Conservation (phyloP, 2,329 filamentous ascomycete genomes). For the Xylariaceae sp. region DNA sequence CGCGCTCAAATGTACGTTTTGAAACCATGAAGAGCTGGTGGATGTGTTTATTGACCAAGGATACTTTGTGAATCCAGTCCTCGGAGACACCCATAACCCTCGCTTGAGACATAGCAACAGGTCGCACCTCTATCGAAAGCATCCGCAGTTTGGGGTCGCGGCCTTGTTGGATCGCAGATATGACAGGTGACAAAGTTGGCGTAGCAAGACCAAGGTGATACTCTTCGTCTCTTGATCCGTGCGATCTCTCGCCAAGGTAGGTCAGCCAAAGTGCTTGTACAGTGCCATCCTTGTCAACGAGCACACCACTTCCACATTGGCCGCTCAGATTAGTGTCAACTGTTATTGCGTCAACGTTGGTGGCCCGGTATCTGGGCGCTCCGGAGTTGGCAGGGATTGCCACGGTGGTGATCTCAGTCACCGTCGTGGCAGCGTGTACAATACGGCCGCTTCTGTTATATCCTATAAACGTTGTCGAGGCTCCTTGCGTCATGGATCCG, state of each 20-base stretch:
- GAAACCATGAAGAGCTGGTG: conserved; percentile 99
- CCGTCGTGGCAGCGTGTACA: conserved; percentile 89
- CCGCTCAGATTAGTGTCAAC: conserved; percentile 90
- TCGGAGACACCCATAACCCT: conserved; percentile 96
- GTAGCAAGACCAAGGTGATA: conserved; percentile 94
- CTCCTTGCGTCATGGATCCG: conserved; percentile 85
- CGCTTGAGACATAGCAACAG: conserved; percentile 95
- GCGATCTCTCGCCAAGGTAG: conserved; percentile 88
- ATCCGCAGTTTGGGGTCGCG: conserved; percentile 82
- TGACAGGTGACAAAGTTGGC: conserved; percentile 84
- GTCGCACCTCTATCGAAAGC: conserved; percentile 89
- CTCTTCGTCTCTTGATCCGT: conserved; percentile 86
- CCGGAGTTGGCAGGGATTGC: conserved; percentile 92
- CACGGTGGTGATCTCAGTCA: conserved; percentile 96
- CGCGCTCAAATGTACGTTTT: conserved; percentile 75
- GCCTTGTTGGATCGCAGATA: conserved; percentile 81
- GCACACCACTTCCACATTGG: conserved; percentile 91
- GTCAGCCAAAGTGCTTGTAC: conserved; percentile 97
- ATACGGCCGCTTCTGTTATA: conserved; percentile 95
- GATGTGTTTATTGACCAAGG: conserved; percentile 83
- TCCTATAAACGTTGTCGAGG: conserved; percentile 95
- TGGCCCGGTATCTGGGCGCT: conserved; percentile 88
- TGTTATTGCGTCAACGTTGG: conserved; percentile 95
- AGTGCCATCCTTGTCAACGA: conserved; percentile 85
- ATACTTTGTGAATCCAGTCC: conserved; percentile 91